Conservation (phyloP, 768 basidiomycete species). For the Symmetrospora coprosmae region DNA sequence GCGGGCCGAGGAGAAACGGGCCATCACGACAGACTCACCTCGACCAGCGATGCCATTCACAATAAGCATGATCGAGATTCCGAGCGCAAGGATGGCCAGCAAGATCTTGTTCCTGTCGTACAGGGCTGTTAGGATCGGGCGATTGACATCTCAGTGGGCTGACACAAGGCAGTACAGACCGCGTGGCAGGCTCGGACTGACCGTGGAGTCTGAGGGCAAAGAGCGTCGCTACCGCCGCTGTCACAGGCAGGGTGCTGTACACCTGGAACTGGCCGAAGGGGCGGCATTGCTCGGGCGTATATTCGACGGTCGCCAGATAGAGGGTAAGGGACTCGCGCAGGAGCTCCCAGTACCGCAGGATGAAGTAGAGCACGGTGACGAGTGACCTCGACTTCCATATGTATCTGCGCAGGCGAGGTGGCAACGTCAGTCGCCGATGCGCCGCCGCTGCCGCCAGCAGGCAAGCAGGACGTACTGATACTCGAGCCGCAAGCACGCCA, state of each 20-base stretch:
- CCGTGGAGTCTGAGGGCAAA: background rate
- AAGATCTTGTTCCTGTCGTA: too few species aligned
- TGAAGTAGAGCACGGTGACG: constrained; percentile 2
- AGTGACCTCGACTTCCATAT: constrained; percentile 10
- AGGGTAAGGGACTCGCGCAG: background rate
- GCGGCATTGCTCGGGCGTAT: background rate
- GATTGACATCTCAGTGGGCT: background rate
- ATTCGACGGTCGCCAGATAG: constrained; percentile 7
- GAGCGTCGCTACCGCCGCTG: background rate
- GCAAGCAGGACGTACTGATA: background rate
- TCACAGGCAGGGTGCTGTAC: background rate
- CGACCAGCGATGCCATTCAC: too few species aligned
- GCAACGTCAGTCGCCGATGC: background rate
- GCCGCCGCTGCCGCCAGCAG: background rate
- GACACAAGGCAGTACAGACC: background rate
- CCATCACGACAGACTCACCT: background rate
- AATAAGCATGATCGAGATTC: too few species aligned
- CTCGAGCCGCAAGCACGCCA: background rate
- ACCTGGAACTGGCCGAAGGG: background rate
- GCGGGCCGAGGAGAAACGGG: background rate
- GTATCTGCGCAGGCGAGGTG: background rate
- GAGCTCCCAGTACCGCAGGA: constrained; percentile 6
- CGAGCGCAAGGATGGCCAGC: too few species aligned
- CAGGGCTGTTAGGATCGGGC: background rate
- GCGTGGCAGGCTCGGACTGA: background rate